Conservation (phyloP, 2,329 filamentous ascomycete species). For the Xylaria sp. region DNA sequence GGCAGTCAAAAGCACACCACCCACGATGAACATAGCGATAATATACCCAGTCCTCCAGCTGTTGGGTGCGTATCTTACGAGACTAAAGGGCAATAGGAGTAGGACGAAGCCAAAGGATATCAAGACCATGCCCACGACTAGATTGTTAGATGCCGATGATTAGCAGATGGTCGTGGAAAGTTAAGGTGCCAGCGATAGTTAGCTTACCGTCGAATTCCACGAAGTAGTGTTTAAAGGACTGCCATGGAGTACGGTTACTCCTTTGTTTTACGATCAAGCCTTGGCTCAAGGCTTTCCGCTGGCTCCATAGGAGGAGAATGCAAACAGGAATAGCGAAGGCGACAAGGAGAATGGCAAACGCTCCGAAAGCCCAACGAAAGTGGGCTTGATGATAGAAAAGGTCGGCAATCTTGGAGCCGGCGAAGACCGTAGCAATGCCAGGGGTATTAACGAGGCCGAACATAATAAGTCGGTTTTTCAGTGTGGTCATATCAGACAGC, state of each 20-base stretch:
- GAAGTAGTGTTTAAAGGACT: constrained; percentile 59
- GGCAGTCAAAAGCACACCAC: not conserved
- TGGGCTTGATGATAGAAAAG: constrained; percentile 46
- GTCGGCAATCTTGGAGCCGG: constrained; percentile 49
- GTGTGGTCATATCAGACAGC: constrained; percentile 49
- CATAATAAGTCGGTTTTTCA: constrained; percentile 51
- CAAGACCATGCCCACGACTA: constrained; percentile 56
- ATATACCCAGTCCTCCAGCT: constrained; percentile 9
- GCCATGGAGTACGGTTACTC: constrained; percentile 48
- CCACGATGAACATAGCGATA: constrained; percentile 8
- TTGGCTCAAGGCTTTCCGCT: constrained; percentile 54
- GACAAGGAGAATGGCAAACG: constrained; percentile 66
- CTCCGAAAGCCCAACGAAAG: constrained; percentile 61
- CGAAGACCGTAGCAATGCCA: constrained; percentile 51
- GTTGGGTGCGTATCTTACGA: constrained; percentile 1
- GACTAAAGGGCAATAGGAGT: constrained; percentile 2
- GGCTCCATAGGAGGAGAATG: constrained; percentile 43
- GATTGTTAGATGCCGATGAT: not conserved
- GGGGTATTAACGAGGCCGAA: constrained; percentile 51
- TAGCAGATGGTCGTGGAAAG: not conserved
- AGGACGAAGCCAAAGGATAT: constrained; percentile 50
- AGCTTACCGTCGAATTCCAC: constrained; percentile 61
- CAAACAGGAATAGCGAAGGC: constrained; percentile 49
- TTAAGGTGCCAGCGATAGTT: not conserved
- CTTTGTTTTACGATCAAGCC: constrained; percentile 48